phyloP scores from a whole-genome alignment of 2,329 filamentous ascomycete genomes.

The Trichoderma citrinoviride region DNA sequence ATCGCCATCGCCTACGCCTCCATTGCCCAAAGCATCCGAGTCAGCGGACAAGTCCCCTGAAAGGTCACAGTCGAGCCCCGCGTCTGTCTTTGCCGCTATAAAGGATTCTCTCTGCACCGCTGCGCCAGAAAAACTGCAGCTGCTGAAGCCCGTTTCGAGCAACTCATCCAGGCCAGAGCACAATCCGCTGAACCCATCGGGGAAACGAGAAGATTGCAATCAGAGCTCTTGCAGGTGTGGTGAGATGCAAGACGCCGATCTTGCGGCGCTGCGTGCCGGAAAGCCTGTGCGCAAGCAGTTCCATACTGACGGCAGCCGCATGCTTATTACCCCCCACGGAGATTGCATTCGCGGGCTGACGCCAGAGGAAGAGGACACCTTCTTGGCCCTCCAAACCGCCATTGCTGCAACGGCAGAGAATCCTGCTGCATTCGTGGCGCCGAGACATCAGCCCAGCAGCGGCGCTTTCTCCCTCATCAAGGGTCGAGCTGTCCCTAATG shows the following conservation, averaged over 20 bases:
- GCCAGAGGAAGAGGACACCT: constrained; percentile 66
- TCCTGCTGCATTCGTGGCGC: constrained; percentile 55
- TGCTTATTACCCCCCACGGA: constrained; percentile 72
- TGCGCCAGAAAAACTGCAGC: constrained; percentile 36
- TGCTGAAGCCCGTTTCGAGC: constrained; percentile 39
- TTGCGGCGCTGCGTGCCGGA: constrained; percentile 53
- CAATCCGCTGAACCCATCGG: constrained; percentile 24
- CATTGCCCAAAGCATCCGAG: constrained; percentile 18
- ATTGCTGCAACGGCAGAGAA: constrained; percentile 50
- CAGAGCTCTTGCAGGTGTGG: constrained; percentile 41
- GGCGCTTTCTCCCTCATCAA: constrained; percentile 62
- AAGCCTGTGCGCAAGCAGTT: constrained; percentile 58
- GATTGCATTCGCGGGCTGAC: constrained; percentile 72
- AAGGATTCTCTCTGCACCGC: constrained; percentile 35
- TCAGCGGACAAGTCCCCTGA: constrained; percentile 29
- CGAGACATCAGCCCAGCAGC: constrained; percentile 51
- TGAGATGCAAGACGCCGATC: constrained; percentile 49
- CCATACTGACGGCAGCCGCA: constrained; percentile 59
- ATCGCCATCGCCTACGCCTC: constrained; percentile 22
- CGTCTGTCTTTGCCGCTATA: constrained; percentile 39
- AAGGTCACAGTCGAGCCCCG: constrained; percentile 34
- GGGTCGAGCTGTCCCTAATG: constrained; percentile 63
- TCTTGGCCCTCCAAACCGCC: constrained; percentile 63
- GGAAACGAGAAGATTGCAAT: constrained; percentile 36
- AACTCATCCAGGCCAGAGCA: constrained; percentile 32